A percentile compares a stretch with the other conserved stretches of the same genome.
Evolutionary conservation across 306 rosid species (phyloP).

Genomic region (Prunus davidiana): DNA sequence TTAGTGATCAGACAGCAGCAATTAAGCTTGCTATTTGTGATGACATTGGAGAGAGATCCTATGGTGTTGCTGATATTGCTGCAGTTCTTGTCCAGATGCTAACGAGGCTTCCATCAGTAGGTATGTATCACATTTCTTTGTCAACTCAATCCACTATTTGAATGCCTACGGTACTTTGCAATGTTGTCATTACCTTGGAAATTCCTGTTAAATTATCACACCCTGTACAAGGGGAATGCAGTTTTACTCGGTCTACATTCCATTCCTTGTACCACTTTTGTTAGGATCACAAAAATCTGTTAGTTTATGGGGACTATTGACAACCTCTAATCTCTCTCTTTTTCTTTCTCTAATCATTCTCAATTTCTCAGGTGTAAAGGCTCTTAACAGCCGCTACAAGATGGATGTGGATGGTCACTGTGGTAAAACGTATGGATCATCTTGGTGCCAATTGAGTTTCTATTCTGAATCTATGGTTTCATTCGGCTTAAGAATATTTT

Average conservation of each 20-base stretch:
- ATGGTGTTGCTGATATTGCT: conserved; percentile 76
- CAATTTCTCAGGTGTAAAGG: conserved; percentile 49
- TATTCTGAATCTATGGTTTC: background rate
- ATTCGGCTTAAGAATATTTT: background rate
- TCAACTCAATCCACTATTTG: background rate
- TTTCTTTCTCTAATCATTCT: background rate
- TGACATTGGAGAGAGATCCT: conserved; percentile 93
- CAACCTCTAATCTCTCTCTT: background rate
- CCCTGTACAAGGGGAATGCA: background rate
- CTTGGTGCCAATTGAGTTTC: background rate
- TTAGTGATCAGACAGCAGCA: conserved; percentile 93
- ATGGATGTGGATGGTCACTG: conserved; percentile 51
- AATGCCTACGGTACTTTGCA: background rate
- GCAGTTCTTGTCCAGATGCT: conserved; percentile 91
- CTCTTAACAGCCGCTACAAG: conserved; percentile 72
- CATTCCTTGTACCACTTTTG: background rate
- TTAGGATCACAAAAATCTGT: background rate
- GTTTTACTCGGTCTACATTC: background rate
- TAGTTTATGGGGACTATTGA: background rate
- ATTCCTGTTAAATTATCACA: background rate
- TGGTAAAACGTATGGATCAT: conserved; percentile 67
- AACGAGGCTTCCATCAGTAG: conserved; percentile 68
- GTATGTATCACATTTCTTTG: conserved; percentile 32
- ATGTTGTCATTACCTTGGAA: background rate
- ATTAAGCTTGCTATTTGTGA: conserved; percentile 97